Evolutionary conservation across 1,139 yeast species (phyloP).

Genomic region (Yamadazyma friedrichii): DNA sequence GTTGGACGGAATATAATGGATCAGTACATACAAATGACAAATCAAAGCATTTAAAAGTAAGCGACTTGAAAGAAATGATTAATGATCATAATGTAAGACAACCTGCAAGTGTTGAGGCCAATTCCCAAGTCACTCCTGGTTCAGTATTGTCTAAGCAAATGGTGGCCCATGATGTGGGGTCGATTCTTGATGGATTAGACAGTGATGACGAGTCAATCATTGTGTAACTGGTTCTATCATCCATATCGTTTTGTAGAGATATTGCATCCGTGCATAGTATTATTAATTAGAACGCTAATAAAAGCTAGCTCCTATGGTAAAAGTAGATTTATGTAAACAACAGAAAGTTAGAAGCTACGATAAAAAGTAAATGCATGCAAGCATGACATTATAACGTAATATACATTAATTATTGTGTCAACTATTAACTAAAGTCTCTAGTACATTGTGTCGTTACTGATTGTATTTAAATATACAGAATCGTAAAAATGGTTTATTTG

Average conservation of each 20-base stretch:
- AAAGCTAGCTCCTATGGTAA: too few species aligned
- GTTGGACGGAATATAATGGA: slow-evolving; percentile 18
- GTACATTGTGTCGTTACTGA: slow-evolving; percentile 5
- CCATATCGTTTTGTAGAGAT: background rate
- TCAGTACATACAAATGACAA: slow-evolving; percentile 23
- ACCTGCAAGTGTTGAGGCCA: slow-evolving; percentile 8
- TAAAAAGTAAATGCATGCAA: background rate
- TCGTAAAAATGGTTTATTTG: slow-evolving; percentile 4
- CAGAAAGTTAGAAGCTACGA: background rate
- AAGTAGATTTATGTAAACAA: too few species aligned
- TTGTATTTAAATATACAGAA: slow-evolving; percentile 2
- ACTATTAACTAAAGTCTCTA: slow-evolving; percentile 5
- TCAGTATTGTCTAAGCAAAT: slow-evolving; percentile 36
- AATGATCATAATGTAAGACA: slow-evolving; percentile 12
- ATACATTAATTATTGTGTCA: slow-evolving; percentile 7
- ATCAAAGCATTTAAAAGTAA: slow-evolving; percentile 36
- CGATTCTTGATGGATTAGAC: slow-evolving; percentile 37
- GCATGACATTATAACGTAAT: slow-evolving; percentile 4
- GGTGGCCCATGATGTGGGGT: slow-evolving; percentile 31
- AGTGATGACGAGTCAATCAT: slow-evolving; percentile 33
- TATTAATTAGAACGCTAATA: background rate
- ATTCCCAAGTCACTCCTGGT: slow-evolving; percentile 20
- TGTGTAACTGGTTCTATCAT: slow-evolving; percentile 17
- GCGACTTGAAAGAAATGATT: slow-evolving; percentile 44
- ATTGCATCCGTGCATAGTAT: too few species aligned